These are phyloP conservation scores for Acer yangbiense DNA, from an alignment of 345 rosid species.

Conservation along the genomic window DNA sequence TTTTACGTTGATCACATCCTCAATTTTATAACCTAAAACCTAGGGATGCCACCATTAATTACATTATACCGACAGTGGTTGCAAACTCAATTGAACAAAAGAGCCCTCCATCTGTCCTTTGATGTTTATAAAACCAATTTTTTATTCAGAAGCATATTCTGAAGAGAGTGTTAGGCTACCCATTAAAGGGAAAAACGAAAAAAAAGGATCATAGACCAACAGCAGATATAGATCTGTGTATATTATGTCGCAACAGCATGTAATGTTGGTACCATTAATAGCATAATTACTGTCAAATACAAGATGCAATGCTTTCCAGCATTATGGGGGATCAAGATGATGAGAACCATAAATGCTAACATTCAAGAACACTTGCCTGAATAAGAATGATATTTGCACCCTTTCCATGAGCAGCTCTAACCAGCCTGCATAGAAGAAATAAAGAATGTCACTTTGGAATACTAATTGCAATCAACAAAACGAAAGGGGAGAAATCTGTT, in stretches of 20 bases:
- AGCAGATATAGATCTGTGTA: not conserved
- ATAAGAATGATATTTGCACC: slow-evolving; percentile 90
- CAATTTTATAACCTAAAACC: not conserved
- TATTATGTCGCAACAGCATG: not conserved
- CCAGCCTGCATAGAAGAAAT: slow-evolving; percentile 48
- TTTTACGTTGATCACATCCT: not conserved
- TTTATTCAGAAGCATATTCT: not conserved
- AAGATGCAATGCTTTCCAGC: not conserved
- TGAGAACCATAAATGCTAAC: not conserved
- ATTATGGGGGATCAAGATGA: not conserved
- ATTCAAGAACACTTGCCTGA: slow-evolving; percentile 50
- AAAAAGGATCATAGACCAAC: not conserved
- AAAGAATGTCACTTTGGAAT: not conserved
- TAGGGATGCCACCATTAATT: slow-evolving; percentile 2
- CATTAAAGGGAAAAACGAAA: not conserved
- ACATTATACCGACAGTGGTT: not conserved
- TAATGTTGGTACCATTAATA: not conserved
- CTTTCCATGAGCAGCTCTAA: slow-evolving; percentile 66
- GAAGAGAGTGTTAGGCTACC: not conserved
- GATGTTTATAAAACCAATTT: not conserved
- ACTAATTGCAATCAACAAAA: not conserved
- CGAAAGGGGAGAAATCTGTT: not conserved
- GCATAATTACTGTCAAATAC: not conserved
- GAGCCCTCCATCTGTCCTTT: not conserved
- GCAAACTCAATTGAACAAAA: slow-evolving; percentile 2